Conservation (phyloP, 148 eudicot species). For the Selenicereus undatus region DNA sequence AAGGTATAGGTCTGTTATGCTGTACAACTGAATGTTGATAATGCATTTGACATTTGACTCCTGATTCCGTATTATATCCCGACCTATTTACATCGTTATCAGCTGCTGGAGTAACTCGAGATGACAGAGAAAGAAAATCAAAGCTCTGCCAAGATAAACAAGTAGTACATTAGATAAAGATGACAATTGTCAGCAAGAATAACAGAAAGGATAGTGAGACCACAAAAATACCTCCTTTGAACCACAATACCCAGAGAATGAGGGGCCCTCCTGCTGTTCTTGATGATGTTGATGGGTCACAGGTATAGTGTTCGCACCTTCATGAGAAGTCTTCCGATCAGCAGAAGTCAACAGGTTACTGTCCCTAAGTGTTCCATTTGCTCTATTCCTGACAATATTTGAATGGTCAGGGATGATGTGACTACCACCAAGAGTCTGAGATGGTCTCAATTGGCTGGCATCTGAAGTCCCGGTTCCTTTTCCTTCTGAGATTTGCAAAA, state of each 20-base stretch:
- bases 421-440: constrained; percentile 9
- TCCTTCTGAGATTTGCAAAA: constrained; percentile 41
- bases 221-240: constrained; percentile 37
- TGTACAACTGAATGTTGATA: constrained; percentile 34
- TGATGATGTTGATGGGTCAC: constrained; percentile 30
- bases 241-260: constrained; percentile 23
- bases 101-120: constrained; percentile 31
- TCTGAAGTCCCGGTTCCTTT: constrained; percentile 26
- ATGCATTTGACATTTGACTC: constrained; percentile 24
- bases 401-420: constrained; percentile 16
- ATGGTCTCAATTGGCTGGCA: constrained; percentile 21
- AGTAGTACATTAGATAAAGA: constrained; percentile 14
- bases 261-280: constrained; percentile 33
- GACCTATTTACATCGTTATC: constrained; percentile 15
- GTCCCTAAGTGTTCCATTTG: constrained; percentile 20
- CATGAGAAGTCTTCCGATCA: constrained; percentile 28
- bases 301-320: constrained; percentile 28
- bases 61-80: constrained; percentile 23
- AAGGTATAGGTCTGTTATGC: constrained; percentile 20
- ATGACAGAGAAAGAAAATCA: constrained; percentile 48
- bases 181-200: background rate
- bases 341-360: constrained; percentile 18
- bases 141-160: constrained; percentile 37
- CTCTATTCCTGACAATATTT: constrained; percentile 17
- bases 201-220: background rate